Evolutionary conservation across 2,329 filamentous ascomycete species (phyloP).

Genomic region (Verticillium klebahnii): DNA sequence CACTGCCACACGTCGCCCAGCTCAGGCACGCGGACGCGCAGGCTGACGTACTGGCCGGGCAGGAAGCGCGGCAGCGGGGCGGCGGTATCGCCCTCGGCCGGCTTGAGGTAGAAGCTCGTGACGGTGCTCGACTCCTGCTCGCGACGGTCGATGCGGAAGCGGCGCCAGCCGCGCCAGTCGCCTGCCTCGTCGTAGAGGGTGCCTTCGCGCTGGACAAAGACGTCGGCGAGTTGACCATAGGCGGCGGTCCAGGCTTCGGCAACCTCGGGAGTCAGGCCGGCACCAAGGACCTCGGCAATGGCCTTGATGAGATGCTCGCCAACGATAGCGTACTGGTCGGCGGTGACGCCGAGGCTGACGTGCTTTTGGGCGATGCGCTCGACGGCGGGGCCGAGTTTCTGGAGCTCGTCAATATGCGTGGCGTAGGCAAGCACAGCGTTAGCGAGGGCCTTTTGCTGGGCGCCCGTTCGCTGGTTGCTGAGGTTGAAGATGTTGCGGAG

Average conservation of each 20-base stretch:
- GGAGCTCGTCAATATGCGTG: slow-evolving; percentile 65
- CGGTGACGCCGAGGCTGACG: slow-evolving; percentile 62
- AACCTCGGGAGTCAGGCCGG: slow-evolving; percentile 61
- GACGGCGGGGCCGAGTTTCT: slow-evolving; percentile 47
- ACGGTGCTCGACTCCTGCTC: slow-evolving; percentile 56
- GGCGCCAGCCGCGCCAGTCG: slow-evolving; percentile 43
- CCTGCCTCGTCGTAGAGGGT: slow-evolving; percentile 51
- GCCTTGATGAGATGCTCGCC: slow-evolving; percentile 64
- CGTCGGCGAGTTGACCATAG: slow-evolving; percentile 64
- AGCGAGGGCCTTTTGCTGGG: slow-evolving; percentile 67
- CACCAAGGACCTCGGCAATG: slow-evolving; percentile 63
- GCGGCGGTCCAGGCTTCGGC: slow-evolving; percentile 68
- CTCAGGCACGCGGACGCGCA: slow-evolving; percentile 57
- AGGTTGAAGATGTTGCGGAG: slow-evolving; percentile 69
- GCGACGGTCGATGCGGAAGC: slow-evolving; percentile 55
- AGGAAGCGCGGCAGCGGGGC: slow-evolving; percentile 52
- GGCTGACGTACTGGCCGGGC: slow-evolving; percentile 70
- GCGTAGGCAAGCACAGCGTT: slow-evolving; percentile 69
- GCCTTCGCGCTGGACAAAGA: slow-evolving; percentile 64
- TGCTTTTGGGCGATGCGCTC: slow-evolving; percentile 76
- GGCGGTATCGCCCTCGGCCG: slow-evolving; percentile 45
- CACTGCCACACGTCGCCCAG: slow-evolving; percentile 59
- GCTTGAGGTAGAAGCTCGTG: slow-evolving; percentile 66
- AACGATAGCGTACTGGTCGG: slow-evolving; percentile 68
- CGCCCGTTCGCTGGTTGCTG: slow-evolving; percentile 62